Conservation (phyloP, 306 rosid genomes). For the Malus sieversii region DNA sequence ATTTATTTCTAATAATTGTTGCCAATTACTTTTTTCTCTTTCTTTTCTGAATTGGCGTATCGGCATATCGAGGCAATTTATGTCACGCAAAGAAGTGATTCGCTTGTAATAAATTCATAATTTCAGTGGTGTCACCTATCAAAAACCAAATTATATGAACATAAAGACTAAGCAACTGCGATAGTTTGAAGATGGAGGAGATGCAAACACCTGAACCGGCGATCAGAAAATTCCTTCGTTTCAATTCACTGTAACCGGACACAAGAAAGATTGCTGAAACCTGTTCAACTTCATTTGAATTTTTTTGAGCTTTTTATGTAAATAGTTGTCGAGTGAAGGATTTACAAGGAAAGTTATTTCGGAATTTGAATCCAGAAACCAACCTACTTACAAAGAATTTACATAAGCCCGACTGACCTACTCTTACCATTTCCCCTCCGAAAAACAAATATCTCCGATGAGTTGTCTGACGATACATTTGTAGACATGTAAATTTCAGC, state of each 20-base stretch:
- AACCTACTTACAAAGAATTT: constrained; percentile 23
- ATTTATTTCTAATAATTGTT: too few species aligned
- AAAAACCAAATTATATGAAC: too few species aligned
- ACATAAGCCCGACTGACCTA: constrained; percentile 5
- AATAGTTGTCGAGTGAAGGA: background rate
- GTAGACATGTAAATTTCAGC: too few species aligned
- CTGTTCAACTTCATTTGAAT: background rate
- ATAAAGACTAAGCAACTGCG: too few species aligned
- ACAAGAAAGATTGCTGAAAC: background rate
- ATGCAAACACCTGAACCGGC: too few species aligned
- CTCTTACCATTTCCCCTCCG: constrained; percentile 7
- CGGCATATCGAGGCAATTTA: too few species aligned
- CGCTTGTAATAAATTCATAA: background rate
- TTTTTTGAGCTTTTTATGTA: background rate
- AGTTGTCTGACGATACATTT: background rate
- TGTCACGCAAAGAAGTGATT: background rate
- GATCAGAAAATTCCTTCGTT: background rate
- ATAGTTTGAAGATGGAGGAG: background rate
- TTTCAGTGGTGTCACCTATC: too few species aligned
- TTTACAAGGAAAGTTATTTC: constrained; percentile 10
- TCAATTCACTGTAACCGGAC: background rate
- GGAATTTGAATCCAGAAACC: background rate
- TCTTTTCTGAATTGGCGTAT: too few species aligned
- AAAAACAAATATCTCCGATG: background rate
- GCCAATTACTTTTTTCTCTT: too few species aligned